Percentiles rank a stretch among this genome's conserved stretches.
Evolutionary conservation across 306 rosid genomes (phyloP).

Genomic region (Quercus wislizeni): DNA sequence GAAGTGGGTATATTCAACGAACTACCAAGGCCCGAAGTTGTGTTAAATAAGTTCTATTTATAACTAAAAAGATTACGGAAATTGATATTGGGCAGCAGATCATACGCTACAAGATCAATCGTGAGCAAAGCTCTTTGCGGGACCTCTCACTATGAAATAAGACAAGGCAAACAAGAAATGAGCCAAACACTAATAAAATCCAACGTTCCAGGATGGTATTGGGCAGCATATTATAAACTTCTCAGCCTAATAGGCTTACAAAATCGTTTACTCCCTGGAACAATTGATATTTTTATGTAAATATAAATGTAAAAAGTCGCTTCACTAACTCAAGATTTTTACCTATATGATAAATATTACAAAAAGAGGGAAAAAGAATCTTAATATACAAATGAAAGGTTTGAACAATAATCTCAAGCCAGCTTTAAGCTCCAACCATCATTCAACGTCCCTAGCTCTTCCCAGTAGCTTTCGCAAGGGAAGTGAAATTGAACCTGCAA

Average conservation of each 20-base stretch:
- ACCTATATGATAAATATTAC: slow-evolving; percentile 29
- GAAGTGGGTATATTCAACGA: too few species aligned
- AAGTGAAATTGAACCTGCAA: slow-evolving; percentile 84
- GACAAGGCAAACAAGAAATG: not conserved
- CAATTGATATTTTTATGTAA: slow-evolving; percentile 18
- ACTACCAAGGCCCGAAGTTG: too few species aligned
- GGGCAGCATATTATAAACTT: not conserved
- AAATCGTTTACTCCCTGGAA: not conserved
- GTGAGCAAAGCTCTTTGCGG: not conserved
- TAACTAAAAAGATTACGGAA: too few species aligned
- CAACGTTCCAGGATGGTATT: not conserved
- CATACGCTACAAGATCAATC: not conserved
- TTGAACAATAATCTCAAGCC: not conserved
- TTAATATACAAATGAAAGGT: slow-evolving; percentile 22
- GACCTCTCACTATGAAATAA: not conserved
- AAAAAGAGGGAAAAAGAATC: not conserved
- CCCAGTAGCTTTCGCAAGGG: slow-evolving; percentile 67
- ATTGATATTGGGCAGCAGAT: too few species aligned
- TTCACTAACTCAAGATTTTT: slow-evolving; percentile 22
- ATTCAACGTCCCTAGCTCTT: slow-evolving; percentile 34
- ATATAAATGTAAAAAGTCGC: not conserved
- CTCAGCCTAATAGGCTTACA: not conserved
- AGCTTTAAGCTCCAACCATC: slow-evolving; percentile 19
- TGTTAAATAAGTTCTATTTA: too few species aligned
- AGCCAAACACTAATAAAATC: not conserved